phyloP scores from a whole-genome alignment of 78 protist genomes.

The Chrysochromulina tobinii region DNA sequence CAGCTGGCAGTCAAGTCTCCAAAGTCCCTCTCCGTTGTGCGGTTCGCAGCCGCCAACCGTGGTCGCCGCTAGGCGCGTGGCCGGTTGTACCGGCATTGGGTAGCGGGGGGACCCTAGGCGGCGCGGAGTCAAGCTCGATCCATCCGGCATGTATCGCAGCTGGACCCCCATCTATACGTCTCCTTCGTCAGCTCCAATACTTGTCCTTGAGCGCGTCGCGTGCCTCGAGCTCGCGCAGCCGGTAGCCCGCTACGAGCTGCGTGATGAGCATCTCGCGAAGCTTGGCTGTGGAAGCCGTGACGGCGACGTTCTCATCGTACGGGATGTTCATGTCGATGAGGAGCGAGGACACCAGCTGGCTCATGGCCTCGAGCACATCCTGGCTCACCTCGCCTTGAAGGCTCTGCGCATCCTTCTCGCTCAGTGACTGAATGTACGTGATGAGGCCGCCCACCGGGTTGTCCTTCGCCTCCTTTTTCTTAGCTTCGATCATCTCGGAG shows the following conservation, averaged over 20 bases:
- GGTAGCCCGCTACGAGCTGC: conserved; percentile 38
- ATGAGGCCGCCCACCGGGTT: not conserved
- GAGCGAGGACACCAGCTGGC: not conserved
- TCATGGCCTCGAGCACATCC: conserved; percentile 5
- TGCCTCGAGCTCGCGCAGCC: conserved; percentile 35
- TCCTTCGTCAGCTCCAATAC: not conserved
- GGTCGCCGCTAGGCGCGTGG: too few species aligned
- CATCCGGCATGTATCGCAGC: too few species aligned
- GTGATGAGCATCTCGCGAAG: conserved; percentile 6
- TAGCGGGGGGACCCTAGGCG: too few species aligned
- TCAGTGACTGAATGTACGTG: not conserved
- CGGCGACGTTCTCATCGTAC: not conserved
- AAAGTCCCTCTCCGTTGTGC: too few species aligned
- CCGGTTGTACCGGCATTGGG: too few species aligned
- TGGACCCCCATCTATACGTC: too few species aligned
- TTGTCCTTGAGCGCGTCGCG: not conserved
- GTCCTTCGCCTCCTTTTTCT: too few species aligned
- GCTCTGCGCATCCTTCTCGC: not conserved
- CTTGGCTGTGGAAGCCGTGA: not conserved
- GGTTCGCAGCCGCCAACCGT: too few species aligned
- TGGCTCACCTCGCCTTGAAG: not conserved
- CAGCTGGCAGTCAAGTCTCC: too few species aligned
- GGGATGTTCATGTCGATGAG: not conserved
- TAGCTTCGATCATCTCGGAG: not conserved
- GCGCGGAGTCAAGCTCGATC: too few species aligned